phyloP scores from a whole-genome alignment of 1,284 basidiomycete genomes.

The Takashimella koratensis region DNA sequence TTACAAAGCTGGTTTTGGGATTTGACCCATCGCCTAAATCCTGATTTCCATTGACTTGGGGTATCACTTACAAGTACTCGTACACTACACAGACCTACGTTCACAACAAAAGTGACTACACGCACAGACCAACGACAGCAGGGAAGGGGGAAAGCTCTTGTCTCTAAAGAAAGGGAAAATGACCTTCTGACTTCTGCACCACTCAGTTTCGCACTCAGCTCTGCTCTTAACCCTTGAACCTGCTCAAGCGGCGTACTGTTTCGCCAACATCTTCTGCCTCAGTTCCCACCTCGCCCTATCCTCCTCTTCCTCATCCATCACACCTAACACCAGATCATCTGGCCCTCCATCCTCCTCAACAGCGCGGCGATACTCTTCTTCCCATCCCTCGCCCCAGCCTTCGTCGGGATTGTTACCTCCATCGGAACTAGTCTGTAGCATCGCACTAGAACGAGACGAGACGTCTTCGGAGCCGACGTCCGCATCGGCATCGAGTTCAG shows the following conservation, averaged over 20 bases:
- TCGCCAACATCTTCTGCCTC: slow-evolving; percentile 10
- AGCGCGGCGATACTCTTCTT: slow-evolving; percentile 45
- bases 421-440: slow-evolving; percentile 10
- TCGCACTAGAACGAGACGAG: background rate
- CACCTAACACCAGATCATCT: slow-evolving; percentile 45
- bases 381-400: slow-evolving; percentile 42
- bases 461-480: background rate
- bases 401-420: slow-evolving; percentile 22
- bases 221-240: too few species aligned
- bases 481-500: slow-evolving; percentile 2
- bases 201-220: too few species aligned
- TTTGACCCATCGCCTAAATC: too few species aligned
- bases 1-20: too few species aligned
- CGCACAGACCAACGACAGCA: background rate
- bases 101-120: background rate
- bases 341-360: slow-evolving; percentile 45
- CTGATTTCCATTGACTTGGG: too few species aligned
- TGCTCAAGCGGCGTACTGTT: background rate
- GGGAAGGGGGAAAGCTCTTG: too few species aligned
- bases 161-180: too few species aligned
- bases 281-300: slow-evolving; percentile 34
- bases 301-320: slow-evolving; percentile 49
- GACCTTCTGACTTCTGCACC: too few species aligned
- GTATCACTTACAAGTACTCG: too few species aligned
- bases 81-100: too few species aligned